These are phyloP conservation scores for Luvunga scandens DNA, from an alignment of 345 rosid species.

Conservation along the genomic window DNA sequence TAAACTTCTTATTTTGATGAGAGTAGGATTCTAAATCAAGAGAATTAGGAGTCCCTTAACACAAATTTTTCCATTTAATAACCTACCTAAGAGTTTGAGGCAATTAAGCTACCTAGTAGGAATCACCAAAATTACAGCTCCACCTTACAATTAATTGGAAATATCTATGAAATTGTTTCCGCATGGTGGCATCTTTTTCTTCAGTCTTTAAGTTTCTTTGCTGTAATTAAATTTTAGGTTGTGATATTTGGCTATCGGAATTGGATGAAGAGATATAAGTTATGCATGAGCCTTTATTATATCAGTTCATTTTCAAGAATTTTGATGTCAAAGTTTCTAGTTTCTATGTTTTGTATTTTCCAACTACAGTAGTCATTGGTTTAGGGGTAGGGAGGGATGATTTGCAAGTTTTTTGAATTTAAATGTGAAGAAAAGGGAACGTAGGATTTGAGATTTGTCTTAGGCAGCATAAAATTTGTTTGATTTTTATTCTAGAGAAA, in stretches of 20 bases:
- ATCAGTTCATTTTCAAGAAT: background rate
- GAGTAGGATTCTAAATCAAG: background rate
- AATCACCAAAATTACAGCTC: background rate
- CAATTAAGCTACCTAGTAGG: background rate
- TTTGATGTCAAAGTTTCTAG: background rate
- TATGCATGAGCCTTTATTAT: background rate
- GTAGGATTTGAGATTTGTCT: background rate
- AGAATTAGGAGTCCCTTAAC: background rate
- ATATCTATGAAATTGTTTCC: background rate
- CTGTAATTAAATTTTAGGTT: background rate
- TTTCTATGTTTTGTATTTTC: background rate
- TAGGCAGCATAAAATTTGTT: background rate
- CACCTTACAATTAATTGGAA: background rate
- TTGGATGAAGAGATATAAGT: background rate
- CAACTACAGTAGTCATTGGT: background rate
- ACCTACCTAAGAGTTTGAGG: background rate
- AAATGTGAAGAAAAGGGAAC: background rate
- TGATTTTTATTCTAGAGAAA: too few relatives aligned
- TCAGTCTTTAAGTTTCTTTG: background rate
- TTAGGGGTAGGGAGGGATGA: background rate
- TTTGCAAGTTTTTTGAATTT: background rate
- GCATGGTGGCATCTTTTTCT: background rate
- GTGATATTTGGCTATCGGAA: background rate
- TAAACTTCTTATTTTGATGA: background rate
- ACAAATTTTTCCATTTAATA: background rate